Evolutionary conservation across 2,329 filamentous ascomycete genomes (phyloP).

Genomic region (Tolypocladium capitatum): DNA sequence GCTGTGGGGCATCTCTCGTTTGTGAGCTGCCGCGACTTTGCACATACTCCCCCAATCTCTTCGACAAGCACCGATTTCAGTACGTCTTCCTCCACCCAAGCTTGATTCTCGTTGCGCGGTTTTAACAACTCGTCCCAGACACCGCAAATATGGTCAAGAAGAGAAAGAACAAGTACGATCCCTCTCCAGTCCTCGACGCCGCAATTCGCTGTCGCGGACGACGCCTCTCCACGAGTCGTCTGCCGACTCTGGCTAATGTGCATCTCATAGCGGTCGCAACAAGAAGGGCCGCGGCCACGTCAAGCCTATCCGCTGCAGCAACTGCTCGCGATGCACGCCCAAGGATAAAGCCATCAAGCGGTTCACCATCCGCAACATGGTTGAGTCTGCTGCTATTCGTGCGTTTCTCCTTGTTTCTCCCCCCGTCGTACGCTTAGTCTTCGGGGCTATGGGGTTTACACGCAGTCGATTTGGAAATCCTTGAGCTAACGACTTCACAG

Average conservation of each 20-base stretch:
- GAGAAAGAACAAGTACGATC: conserved; percentile 53
- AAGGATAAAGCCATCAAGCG: conserved; percentile 99
- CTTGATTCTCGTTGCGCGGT: conserved; percentile 11
- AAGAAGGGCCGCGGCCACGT: conserved; percentile 99
- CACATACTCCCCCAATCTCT: conserved; percentile 8
- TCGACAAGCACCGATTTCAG: conserved; percentile 10
- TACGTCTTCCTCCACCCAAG: conserved; percentile 9
- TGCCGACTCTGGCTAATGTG: conserved; percentile 8
- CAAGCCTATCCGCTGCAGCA: conserved; percentile 84
- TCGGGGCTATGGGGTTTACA: neutral
- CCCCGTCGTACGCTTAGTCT: neutral
- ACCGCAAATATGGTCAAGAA: conserved; percentile 59
- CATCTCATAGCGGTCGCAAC: conserved; percentile 70
- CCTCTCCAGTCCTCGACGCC: conserved; percentile 1
- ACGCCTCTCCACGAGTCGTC: neutral
- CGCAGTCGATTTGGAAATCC: neutral
- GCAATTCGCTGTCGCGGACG: neutral
- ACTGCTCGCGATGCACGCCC: conserved; percentile 73
- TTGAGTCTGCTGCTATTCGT: conserved; percentile 99
- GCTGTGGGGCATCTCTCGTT: conserved; percentile 5
- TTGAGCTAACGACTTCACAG: conserved; percentile 31
- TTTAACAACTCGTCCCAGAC: conserved; percentile 28
- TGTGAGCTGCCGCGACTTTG: conserved; percentile 3
- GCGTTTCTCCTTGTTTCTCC: conserved; percentile 33
- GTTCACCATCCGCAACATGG: conserved; percentile 99